Conservation (phyloP, 352 stramenopile species). For the Halophytophthora polymorphica region DNA sequence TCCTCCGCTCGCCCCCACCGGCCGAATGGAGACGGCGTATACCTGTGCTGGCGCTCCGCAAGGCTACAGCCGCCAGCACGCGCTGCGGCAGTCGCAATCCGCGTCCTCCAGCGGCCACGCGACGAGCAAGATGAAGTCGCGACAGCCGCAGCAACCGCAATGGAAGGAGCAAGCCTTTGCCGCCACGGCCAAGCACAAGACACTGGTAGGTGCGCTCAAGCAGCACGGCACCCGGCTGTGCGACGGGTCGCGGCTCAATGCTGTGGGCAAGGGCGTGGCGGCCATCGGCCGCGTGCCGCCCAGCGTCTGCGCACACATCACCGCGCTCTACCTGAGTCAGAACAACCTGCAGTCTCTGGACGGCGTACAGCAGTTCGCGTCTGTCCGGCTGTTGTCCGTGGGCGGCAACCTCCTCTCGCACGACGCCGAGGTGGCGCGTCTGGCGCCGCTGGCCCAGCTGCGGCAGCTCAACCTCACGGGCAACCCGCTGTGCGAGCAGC, state of each 20-base stretch:
- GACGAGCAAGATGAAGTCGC: background rate
- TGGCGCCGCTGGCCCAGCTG: conserved; percentile 39
- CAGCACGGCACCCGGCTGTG: conserved; percentile 66
- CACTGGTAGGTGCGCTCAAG: conserved; percentile 63
- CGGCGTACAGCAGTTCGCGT: conserved; percentile 60
- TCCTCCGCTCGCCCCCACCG: too few relatives aligned
- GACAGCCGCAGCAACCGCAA: conserved; percentile 9
- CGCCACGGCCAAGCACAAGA: conserved; percentile 30
- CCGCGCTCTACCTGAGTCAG: conserved; percentile 76
- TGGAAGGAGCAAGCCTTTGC: conserved; percentile 9
- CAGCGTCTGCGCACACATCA: conserved; percentile 39
- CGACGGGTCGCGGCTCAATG: conserved; percentile 75
- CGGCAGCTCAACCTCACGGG: conserved; percentile 67
- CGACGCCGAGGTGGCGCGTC: conserved; percentile 40
- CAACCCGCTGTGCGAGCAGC: conserved; percentile 70
- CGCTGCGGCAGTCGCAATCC: conserved; percentile 15
- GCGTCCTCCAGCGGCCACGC: background rate
- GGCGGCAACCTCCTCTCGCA: conserved; percentile 50
- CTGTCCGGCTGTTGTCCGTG: conserved; percentile 59
- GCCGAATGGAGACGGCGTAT: background rate
- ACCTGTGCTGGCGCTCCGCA: background rate
- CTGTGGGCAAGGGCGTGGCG: conserved; percentile 54
- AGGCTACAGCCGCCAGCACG: conserved; percentile 26
- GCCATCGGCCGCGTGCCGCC: conserved; percentile 47
- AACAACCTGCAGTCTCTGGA: conserved; percentile 57